phyloP scores from a whole-genome alignment of 2,329 filamentous ascomycete species.

The Hymenoscyphus repandus region DNA sequence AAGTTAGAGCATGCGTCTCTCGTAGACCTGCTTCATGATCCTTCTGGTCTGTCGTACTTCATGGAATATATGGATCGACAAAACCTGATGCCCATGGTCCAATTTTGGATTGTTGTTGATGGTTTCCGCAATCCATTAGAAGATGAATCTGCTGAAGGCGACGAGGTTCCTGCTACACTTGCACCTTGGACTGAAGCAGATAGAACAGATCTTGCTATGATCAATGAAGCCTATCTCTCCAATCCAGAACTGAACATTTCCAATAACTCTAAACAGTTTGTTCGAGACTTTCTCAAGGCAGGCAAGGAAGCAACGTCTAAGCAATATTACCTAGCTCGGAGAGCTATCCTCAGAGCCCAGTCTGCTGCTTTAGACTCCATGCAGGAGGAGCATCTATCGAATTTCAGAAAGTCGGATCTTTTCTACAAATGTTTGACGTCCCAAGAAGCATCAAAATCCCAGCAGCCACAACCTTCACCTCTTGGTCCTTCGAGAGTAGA shows the following conservation, averaged over 20 bases:
- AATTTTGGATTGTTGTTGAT: conserved; percentile 98
- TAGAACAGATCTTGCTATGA: conserved; percentile 81
- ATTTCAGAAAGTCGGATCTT: conserved; percentile 87
- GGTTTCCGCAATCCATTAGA: conserved; percentile 92
- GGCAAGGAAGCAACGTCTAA: conserved; percentile 70
- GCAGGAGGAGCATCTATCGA: conserved; percentile 72
- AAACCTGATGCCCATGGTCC: conserved; percentile 78
- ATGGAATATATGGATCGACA: conserved; percentile 99
- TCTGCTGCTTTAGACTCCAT: conserved; percentile 79
- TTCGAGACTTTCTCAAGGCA: conserved; percentile 72
- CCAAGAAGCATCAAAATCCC: conserved; percentile 58
- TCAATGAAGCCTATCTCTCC: conserved; percentile 82
- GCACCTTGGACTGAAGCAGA: conserved; percentile 78
- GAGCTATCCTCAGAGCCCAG: conserved; percentile 76
- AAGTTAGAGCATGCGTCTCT: conserved; percentile 70
- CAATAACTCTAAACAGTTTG: conserved; percentile 60
- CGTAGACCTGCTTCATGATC: conserved; percentile 80
- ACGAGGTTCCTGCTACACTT: conserved; percentile 52
- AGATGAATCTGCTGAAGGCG: conserved; percentile 68
- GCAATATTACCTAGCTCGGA: conserved; percentile 79
- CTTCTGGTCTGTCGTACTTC: conserved; percentile 91
- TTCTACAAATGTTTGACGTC: conserved; percentile 95
- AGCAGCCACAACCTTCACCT: conserved; percentile 17
- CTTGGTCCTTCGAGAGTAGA: conserved; percentile 33
- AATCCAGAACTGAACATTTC: conserved; percentile 77